These are phyloP conservation scores for Aspergillus incahuasiensis DNA, from an alignment of 495 filamentous ascomycete species.

Conservation along the genomic window DNA sequence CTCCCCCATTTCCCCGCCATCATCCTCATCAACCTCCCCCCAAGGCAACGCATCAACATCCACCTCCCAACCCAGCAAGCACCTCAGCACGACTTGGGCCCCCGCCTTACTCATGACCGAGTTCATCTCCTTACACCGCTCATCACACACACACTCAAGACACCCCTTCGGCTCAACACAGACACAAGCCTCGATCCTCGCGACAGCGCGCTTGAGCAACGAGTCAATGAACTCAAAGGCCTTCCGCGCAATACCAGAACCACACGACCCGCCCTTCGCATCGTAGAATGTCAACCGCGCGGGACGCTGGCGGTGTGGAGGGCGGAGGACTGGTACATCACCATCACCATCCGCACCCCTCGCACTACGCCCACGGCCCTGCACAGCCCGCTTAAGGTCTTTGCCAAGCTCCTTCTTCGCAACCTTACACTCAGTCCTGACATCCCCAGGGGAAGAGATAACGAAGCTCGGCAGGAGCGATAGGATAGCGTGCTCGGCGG, in stretches of 20 bases:
- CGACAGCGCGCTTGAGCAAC: conserved; percentile 71
- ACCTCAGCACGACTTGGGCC: conserved; percentile 70
- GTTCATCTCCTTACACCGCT: conserved; percentile 83
- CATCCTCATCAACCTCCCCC: conserved; percentile 55
- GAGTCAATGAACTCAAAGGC: conserved; percentile 89
- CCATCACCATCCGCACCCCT: conserved; percentile 12
- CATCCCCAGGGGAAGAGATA: conserved; percentile 78
- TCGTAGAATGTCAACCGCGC: conserved; percentile 93
- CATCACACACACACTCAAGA: conserved; percentile 81
- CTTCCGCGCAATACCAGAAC: conserved; percentile 81
- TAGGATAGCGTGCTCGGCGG: conserved; percentile 86
- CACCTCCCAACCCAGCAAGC: conserved; percentile 64
- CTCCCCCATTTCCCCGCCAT: conserved; percentile 40
- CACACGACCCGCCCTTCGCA: conserved; percentile 78
- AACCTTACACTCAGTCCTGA: conserved; percentile 95
- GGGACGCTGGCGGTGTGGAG: conserved; percentile 71
- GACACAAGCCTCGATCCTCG: conserved; percentile 68
- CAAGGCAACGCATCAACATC: conserved; percentile 77
- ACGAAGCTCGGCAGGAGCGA: conserved; percentile 87
- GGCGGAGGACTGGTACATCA: conserved; percentile 14
- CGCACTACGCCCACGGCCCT: no score
- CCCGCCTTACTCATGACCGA: conserved; percentile 93
- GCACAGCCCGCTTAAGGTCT: conserved; percentile 25
- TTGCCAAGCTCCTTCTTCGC: conserved; percentile 57
- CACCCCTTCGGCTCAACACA: conserved; percentile 65